phyloP scores from a whole-genome alignment of 768 basidiomycete species.

The Gautieria morchelliformis region DNA sequence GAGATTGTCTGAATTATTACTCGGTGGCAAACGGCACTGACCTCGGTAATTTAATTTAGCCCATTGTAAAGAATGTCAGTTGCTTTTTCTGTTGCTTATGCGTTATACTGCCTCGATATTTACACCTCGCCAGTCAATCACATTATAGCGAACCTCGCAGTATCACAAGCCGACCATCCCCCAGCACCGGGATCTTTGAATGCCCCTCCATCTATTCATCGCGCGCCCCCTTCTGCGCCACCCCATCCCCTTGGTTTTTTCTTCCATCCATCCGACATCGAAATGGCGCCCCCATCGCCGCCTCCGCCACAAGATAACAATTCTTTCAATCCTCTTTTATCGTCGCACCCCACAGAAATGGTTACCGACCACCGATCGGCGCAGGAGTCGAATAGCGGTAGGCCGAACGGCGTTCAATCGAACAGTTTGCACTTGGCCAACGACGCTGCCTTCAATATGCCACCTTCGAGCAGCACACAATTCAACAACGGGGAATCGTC shows the following conservation, averaged over 20 bases:
- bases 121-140: slow-evolving; percentile 28
- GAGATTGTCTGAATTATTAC: slow-evolving; percentile 16
- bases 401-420: neutral
- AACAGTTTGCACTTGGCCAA: too few relatives aligned
- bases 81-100: slow-evolving; percentile 1
- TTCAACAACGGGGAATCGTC: too few relatives aligned
- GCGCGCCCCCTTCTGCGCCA: neutral
- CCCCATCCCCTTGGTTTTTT: neutral
- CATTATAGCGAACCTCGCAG: slow-evolving; percentile 15
- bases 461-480: too few relatives aligned
- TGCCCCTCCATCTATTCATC: neutral
- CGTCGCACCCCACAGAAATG: neutral
- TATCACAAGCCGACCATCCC: neutral
- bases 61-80: slow-evolving; percentile 71
- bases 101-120: slow-evolving; percentile 1
- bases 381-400: neutral
- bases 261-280: neutral
- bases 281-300: neutral
- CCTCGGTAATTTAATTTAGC: slow-evolving; percentile 25
- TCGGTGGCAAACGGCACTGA: neutral
- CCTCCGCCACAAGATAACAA: neutral
- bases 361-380: neutral
- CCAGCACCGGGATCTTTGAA: neutral
- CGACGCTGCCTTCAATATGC: too few relatives aligned
- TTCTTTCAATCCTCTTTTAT: neutral